Evolutionary conservation across 2,329 filamentous ascomycete genomes (phyloP).

Genomic region (Ramularia endophylla): DNA sequence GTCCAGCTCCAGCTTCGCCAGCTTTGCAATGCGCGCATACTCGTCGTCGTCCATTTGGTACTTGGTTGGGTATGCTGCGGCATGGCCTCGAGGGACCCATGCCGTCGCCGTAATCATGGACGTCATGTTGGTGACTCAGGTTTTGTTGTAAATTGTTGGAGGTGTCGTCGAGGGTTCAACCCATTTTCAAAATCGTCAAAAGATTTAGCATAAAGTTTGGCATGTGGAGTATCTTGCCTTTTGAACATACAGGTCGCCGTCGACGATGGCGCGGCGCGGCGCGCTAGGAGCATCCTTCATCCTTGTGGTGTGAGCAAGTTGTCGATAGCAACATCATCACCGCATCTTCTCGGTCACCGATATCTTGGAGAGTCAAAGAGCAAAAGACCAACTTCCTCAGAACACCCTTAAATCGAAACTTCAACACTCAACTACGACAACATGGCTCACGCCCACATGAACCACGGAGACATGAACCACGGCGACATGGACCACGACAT

Average conservation of each 20-base stretch:
- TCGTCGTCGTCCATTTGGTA: constrained; percentile 49
- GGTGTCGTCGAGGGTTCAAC: not conserved
- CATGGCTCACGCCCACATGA: constrained; percentile 7
- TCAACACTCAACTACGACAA: constrained; percentile 17
- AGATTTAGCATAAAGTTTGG: not conserved
- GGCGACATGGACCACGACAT: constrained; percentile 50
- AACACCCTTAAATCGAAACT: constrained; percentile 15
- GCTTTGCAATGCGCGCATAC: constrained; percentile 45
- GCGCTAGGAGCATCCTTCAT: not conserved
- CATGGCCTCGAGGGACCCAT: constrained; percentile 49
- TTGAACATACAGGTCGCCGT: too few relatives aligned
- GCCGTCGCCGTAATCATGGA: constrained; percentile 53
- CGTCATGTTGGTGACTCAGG: constrained; percentile 30
- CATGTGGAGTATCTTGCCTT: not conserved
- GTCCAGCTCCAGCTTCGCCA: constrained; percentile 65
- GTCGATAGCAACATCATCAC: not conserved
- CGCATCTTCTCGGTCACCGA: too few relatives aligned
- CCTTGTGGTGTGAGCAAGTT: constrained; percentile 4
- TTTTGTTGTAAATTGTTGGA: too few relatives aligned
- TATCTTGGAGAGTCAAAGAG: too few relatives aligned
- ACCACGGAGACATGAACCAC: constrained; percentile 46
- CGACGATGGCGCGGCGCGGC: too few relatives aligned
- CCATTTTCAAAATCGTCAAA: not conserved
- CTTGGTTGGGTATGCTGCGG: constrained; percentile 44
- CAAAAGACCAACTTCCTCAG: too few relatives aligned